These are phyloP conservation scores for Alternaria triticina DNA, from an alignment of 2,329 filamentous ascomycete genomes.

Conservation along the genomic window DNA sequence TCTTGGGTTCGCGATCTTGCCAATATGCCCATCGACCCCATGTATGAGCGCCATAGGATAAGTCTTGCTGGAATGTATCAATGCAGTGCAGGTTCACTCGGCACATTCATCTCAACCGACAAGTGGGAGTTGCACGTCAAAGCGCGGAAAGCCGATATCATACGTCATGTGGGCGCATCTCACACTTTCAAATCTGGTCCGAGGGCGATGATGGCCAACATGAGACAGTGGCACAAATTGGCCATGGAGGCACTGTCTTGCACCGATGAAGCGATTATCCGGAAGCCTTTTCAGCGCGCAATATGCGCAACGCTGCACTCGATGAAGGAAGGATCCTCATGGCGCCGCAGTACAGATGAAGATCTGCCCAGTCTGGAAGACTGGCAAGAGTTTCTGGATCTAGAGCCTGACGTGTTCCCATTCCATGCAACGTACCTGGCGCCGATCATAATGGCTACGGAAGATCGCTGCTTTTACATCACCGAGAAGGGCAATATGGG, in stretches of 20 bases:
- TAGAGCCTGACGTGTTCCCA: too few relatives aligned
- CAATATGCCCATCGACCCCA: not conserved
- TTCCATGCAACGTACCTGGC: too few relatives aligned
- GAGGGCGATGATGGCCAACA: not conserved
- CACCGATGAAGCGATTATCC: not conserved
- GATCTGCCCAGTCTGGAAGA: not conserved
- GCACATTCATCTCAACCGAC: not conserved
- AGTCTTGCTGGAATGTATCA: not conserved
- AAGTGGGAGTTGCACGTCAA: not conserved
- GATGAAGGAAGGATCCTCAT: not conserved
- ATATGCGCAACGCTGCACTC: not conserved
- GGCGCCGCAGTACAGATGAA: not conserved
- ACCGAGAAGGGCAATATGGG: not conserved
- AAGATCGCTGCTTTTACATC: not conserved
- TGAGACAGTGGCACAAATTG: not conserved
- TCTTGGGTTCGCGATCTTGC: not conserved
- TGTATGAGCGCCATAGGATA: not conserved
- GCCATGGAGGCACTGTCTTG: not conserved
- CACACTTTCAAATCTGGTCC: not conserved
- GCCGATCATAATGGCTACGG: not conserved
- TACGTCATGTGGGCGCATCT: not conserved
- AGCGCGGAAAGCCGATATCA: not conserved
- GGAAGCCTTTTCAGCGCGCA: not conserved
- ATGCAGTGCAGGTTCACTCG: not conserved
- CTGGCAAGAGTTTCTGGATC: not conserved